Percentiles rank a stretch among this genome's conserved stretches.
Conservation (phyloP, 2,329 filamentous ascomycete genomes). For the Leptosphaerulina australis region DNA sequence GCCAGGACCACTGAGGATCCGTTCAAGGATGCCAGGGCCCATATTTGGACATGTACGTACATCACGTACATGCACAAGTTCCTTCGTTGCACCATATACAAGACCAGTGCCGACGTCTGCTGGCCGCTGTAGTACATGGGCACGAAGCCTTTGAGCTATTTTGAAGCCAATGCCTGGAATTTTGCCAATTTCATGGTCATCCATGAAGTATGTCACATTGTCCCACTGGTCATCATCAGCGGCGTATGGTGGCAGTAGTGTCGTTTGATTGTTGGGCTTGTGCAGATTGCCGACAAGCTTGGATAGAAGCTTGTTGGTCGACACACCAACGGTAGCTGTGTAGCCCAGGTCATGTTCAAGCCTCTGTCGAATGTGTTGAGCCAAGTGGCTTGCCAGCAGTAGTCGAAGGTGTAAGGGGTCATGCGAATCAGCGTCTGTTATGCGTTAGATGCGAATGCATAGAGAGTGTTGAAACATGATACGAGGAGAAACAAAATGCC, state of each 20-base stretch:
- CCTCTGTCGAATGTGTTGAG: slow-evolving; percentile 71
- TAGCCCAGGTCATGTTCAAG: slow-evolving; percentile 80
- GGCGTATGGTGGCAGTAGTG: slow-evolving; percentile 70
- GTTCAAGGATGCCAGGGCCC: slow-evolving; percentile 68
- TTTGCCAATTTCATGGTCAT: slow-evolving; percentile 74
- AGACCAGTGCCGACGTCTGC: slow-evolving; percentile 53
- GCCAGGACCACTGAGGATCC: slow-evolving; percentile 72
- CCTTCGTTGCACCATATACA: slow-evolving; percentile 58
- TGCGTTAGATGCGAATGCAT: slow-evolving; percentile 2
- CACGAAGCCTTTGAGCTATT: slow-evolving; percentile 70
- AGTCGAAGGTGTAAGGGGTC: slow-evolving; percentile 64
- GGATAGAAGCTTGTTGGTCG: slow-evolving; percentile 83
- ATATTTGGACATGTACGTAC: slow-evolving; percentile 69
- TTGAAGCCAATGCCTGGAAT: slow-evolving; percentile 88
- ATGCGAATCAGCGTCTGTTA: slow-evolving; percentile 1
- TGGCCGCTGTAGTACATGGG: slow-evolving; percentile 60
- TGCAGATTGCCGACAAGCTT: slow-evolving; percentile 84
- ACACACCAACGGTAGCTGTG: slow-evolving; percentile 85
- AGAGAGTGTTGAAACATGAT: slow-evolving; percentile 7
- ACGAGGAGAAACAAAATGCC: background rate
- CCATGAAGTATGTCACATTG: slow-evolving; percentile 73
- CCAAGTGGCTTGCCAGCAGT: slow-evolving; percentile 80
- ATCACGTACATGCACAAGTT: slow-evolving; percentile 67
- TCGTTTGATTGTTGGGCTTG: slow-evolving; percentile 89
- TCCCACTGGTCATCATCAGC: slow-evolving; percentile 28